Conservation (phyloP, 2,329 filamentous ascomycete genomes). For the Colletotrichum truncatum region DNA sequence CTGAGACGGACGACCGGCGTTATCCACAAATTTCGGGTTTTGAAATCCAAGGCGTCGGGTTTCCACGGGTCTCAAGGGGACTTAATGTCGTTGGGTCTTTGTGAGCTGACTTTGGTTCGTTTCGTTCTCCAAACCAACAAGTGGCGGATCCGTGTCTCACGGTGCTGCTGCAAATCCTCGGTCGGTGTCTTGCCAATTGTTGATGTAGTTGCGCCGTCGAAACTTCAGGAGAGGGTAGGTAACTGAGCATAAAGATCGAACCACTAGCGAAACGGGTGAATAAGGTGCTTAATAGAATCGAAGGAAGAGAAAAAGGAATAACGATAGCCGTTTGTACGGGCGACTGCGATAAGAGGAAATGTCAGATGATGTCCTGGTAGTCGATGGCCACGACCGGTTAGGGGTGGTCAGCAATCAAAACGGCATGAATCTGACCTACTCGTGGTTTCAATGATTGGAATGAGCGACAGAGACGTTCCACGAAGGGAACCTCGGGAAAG, state of each 20-base stretch:
- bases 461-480: slow-evolving; percentile 27
- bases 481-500: slow-evolving; percentile 4
- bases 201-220: background rate
- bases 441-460: slow-evolving; percentile 5
- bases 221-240: background rate
- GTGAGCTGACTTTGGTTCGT: background rate
- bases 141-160: background rate
- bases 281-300: background rate
- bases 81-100: background rate
- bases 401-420: background rate
- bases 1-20: slow-evolving; percentile 23
- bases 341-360: background rate
- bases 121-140: background rate
- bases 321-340: background rate
- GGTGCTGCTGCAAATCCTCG: background rate
- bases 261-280: background rate
- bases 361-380: slow-evolving; percentile 17
- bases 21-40: slow-evolving; percentile 19
- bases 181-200: background rate
- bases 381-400: slow-evolving; percentile 1
- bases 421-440: background rate
- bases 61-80: background rate
- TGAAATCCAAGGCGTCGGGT: background rate
- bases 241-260: slow-evolving; percentile 7
- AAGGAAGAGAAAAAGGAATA: background rate